Evolutionary conservation across 345 rosid species (phyloP), one percentile per base, ranked within the genome.

Genomic region (Laguncularia racemosa): DNA sequence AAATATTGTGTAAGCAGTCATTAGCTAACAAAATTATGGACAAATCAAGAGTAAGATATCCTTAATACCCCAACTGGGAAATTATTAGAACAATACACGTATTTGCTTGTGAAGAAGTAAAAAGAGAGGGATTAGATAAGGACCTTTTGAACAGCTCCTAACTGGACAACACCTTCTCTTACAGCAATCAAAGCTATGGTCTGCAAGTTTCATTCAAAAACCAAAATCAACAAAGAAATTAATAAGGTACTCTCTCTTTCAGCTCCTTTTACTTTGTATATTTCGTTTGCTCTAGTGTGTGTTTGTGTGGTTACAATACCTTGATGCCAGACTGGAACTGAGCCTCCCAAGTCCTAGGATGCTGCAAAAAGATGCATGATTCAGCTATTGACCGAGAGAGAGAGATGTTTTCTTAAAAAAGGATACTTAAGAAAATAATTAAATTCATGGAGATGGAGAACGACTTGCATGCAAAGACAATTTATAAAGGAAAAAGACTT

Each of bases 261-360:
- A 53, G 53, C 3, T 52, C 20, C 33, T 18, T n/a, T n/a, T n/a
- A n/a, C n/a, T 20, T 17, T 40, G 16, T 17, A 51, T 44, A 26
- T 6, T 14, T 23, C 28, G 5, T 23, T 23, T 1, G 28, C 5
- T 6, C 3, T 23, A 23, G 28, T 23, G 28, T 23, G 28, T 23
- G n/a, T n/a, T n/a, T 23, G 28, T 23, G 28, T 23, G 4, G 5
- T 48, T 13, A 44, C 2, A 57, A 38, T 74, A 92, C 98, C 90
- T 92, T 81, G 67, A 92, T 81, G 19, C 98, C 98, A 56, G 91
- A 82, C 69, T 81, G 96, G 74, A 92, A 92, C 81, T 92, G 98
- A 52, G 96, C 96, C 71, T 89, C 98, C 98, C 98, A 92, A 62
- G 98, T 89, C 83, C 95, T 83, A 52, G 98, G 98, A 50, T 81